Evolutionary conservation across 2,329 filamentous ascomycete species (phyloP).

Genomic region (Fusarium subtropicale): DNA sequence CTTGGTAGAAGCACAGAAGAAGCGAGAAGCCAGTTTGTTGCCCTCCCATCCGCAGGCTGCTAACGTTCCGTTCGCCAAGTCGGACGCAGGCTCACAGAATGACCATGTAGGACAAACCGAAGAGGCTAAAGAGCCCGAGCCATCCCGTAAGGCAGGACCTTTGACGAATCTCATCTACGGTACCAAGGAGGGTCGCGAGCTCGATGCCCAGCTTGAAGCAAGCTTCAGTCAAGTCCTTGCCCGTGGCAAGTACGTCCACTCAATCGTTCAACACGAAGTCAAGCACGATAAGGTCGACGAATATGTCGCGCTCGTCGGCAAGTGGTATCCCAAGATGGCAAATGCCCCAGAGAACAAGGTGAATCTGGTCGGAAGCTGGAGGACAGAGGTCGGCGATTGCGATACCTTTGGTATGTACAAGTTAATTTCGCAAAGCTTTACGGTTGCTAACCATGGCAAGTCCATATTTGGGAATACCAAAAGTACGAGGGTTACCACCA

Average conservation of each 20-base stretch:
- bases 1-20: constrained; percentile 80
- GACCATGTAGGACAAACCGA: constrained; percentile 57
- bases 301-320: constrained; percentile 88
- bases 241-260: constrained; percentile 97
- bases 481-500: constrained; percentile 96
- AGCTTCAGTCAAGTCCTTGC: constrained; percentile 96
- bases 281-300: constrained; percentile 96
- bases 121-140: constrained; percentile 67
- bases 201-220: constrained; percentile 95
- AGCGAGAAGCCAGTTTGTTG: constrained; percentile 85
- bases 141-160: constrained; percentile 75
- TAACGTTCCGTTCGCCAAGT: constrained; percentile 58
- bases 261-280: constrained; percentile 95
- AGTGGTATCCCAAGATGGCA: constrained; percentile 94
- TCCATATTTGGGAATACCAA: constrained; percentile 99
- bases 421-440: neutral
- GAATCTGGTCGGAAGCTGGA: constrained; percentile 96
- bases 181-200: constrained; percentile 92
- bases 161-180: constrained; percentile 94
- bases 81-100: constrained; percentile 54
- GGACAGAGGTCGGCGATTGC: constrained; percentile 96
- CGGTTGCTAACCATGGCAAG: constrained; percentile 60
- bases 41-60: constrained; percentile 55
- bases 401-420: constrained; percentile 86
- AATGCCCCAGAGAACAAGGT: constrained; percentile 89